Evolutionary conservation across 2,329 filamentous ascomycete genomes (phyloP).

Genomic region (Macrophomina pseudophaseolina): DNA sequence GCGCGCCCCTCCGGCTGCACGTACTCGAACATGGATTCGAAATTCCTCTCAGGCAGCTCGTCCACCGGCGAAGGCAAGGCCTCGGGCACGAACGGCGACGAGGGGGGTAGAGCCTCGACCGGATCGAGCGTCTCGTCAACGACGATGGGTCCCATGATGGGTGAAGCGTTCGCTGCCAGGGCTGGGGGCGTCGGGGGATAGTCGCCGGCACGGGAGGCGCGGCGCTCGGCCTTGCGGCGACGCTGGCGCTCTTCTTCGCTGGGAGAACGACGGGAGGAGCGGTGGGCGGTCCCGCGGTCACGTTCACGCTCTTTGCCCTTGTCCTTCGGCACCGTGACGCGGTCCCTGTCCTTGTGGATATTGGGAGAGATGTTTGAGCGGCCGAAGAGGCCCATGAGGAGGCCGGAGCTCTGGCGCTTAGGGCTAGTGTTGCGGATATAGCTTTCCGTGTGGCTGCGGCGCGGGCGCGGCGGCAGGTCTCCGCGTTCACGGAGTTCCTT

Average conservation of each 20-base stretch:
- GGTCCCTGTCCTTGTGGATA: neutral
- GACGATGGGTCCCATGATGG: no score
- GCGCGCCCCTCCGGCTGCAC: neutral
- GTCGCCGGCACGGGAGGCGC: slow-evolving; percentile 5
- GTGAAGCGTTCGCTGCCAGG: neutral
- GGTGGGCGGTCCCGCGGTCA: neutral
- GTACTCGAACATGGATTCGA: slow-evolving; percentile 10
- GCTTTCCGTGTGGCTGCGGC: slow-evolving; percentile 15
- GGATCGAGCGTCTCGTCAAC: neutral
- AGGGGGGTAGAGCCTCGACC: neutral
- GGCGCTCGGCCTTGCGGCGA: slow-evolving; percentile 20
- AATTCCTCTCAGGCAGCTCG: neutral
- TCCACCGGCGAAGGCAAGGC: neutral
- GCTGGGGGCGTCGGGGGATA: slow-evolving; percentile 13
- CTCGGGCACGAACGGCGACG: neutral
- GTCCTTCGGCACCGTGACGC: neutral
- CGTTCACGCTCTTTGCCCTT: slow-evolving; percentile 14
- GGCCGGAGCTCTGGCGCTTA: neutral
- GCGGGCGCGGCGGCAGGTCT: neutral
- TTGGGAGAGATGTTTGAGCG: neutral
- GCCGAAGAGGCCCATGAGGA: slow-evolving; percentile 1
- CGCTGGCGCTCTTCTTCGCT: slow-evolving; percentile 18
- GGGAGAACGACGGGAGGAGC: neutral
- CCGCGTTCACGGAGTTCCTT: slow-evolving; percentile 9
- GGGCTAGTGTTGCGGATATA: neutral